Evolutionary conservation across 2,329 filamentous ascomycete species (phyloP), one percentile per base, ranked within the genome.

Genomic region (Ascochyta koolunga): DNA sequence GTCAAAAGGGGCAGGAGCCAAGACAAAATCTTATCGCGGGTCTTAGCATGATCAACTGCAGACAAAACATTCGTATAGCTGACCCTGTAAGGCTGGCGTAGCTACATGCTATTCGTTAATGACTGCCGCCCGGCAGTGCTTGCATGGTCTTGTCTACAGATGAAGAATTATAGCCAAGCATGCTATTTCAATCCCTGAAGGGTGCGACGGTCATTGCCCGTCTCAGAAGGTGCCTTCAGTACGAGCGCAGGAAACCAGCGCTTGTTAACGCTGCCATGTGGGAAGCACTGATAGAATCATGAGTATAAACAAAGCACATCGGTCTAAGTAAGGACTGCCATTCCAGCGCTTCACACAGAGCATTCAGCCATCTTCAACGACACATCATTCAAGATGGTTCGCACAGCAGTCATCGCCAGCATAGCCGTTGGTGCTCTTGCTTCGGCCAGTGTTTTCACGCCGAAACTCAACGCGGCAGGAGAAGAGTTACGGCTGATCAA

Each of bases 401-500:
- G 35, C 37, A 49, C 37, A 16, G 21, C 45, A 46, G 22, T 48
- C 27, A 11, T 57, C 39, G 44, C 40, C 16, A 36, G 43, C 36
- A 15, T 57, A 10, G 54, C 45, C 11, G 21, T 53, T n/a, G 45
- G 54, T 4, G 22, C 37, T 10, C 40, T 57, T 38, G 49, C 54
- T 42, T 53, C 45, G 11, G 41, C 25, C 2, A 31, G 27, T 21
- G 44, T 45, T 19, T 52, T 27, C 13, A 38, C 40, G 2, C 43
- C 45, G 19, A 57, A 53, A 24, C 25, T 57, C 18, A 57, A 57
- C 4, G 54, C 35, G 16, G 54, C 54, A 22, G 54, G 54, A 33
- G 54, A 57, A 25, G 54, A 57, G n/a, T 18, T 57, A 5, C 54
- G 54, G 7, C 21, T 57, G 8, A 57, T 57, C 40, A 57, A 57